Percentiles rank a stretch among this genome's conserved stretches.
Conservation (phyloP, 192 early-diverging fungal genomes). For the Radiomyces spectabilis region DNA sequence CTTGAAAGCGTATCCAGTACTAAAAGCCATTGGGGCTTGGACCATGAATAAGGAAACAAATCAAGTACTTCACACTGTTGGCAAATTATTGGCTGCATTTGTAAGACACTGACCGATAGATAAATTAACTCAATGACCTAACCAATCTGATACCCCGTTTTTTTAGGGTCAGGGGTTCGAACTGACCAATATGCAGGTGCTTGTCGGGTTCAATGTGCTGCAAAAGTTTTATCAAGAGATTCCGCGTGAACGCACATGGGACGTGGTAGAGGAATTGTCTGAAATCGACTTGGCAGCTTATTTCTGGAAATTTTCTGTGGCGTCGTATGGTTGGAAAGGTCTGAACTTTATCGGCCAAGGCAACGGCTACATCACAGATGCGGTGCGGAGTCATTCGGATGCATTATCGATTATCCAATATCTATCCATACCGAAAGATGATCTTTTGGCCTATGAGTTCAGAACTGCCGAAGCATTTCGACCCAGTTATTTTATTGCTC, state of each 20-base stretch:
- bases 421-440: slow-evolving; percentile 52
- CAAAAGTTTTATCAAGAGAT: slow-evolving; percentile 54
- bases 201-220: slow-evolving; percentile 61
- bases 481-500: slow-evolving; percentile 65
- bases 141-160: neutral
- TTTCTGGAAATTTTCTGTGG: slow-evolving; percentile 45
- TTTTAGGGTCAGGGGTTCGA: slow-evolving; percentile 68
- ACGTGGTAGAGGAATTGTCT: slow-evolving; percentile 29
- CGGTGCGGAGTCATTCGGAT: slow-evolving; percentile 58
- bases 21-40: slow-evolving; percentile 28
- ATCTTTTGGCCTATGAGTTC: slow-evolving; percentile 66
- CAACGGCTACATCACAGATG: slow-evolving; percentile 58
- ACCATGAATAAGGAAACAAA: slow-evolving; percentile 30
- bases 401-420: slow-evolving; percentile 59
- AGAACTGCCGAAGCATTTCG: slow-evolving; percentile 57
- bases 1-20: slow-evolving; percentile 22
- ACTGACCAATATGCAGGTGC: slow-evolving; percentile 54
- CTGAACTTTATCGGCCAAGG: slow-evolving; percentile 73
- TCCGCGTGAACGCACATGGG: slow-evolving; percentile 31
- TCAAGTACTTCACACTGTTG: slow-evolving; percentile 22
- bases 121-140: neutral
- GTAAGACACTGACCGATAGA: slow-evolving; percentile 3
- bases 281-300: slow-evolving; percentile 28
- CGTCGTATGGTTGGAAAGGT: slow-evolving; percentile 60
- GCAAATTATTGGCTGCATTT: slow-evolving; percentile 26